phyloP scores from a whole-genome alignment of 2,329 filamentous ascomycete species.

The Conoideocrella luteorostrata region DNA sequence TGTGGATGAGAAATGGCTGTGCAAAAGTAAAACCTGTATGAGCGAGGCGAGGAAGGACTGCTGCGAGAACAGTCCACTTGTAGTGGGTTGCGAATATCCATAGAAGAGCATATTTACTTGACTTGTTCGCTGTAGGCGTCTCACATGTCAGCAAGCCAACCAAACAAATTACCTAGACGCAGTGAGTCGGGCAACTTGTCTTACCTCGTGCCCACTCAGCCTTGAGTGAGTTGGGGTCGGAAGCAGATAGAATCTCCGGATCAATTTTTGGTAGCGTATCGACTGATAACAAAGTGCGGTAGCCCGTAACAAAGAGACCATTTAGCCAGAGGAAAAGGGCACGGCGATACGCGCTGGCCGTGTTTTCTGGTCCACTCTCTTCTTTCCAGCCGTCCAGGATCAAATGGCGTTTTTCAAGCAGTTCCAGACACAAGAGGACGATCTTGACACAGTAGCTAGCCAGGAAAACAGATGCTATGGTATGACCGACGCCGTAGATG shows the following conservation, averaged over 20 bases:
- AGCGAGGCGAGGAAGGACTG: conserved; percentile 27
- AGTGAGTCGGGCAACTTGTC: not conserved
- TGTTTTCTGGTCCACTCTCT: not conserved
- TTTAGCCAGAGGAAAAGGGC: conserved; percentile 28
- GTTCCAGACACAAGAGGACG: conserved; percentile 15
- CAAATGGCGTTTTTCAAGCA: conserved; percentile 21
- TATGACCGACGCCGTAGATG: conserved; percentile 11
- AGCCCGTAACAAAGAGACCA: conserved; percentile 20
- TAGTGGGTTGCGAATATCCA: conserved; percentile 18
- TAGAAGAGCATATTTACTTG: conserved; percentile 17
- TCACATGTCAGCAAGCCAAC: not conserved
- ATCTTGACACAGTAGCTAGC: conserved; percentile 21
- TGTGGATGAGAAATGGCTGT: conserved; percentile 36
- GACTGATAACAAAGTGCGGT: conserved; percentile 16
- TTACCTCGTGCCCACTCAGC: conserved; percentile 12
- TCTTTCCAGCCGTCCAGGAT: conserved; percentile 11
- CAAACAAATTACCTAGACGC: no score
- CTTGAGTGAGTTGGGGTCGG: conserved; percentile 10
- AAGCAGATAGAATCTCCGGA: conserved; percentile 11
- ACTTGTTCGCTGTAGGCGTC: conserved; percentile 10
- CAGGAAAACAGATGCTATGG: conserved; percentile 18
- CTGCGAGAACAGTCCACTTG: conserved; percentile 20
- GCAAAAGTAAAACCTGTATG: conserved; percentile 32
- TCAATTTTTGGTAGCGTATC: conserved; percentile 13
- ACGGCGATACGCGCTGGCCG: not conserved